phyloP scores from a whole-genome alignment of 2,329 filamentous ascomycete genomes.

The Fusarium austroafricanum region DNA sequence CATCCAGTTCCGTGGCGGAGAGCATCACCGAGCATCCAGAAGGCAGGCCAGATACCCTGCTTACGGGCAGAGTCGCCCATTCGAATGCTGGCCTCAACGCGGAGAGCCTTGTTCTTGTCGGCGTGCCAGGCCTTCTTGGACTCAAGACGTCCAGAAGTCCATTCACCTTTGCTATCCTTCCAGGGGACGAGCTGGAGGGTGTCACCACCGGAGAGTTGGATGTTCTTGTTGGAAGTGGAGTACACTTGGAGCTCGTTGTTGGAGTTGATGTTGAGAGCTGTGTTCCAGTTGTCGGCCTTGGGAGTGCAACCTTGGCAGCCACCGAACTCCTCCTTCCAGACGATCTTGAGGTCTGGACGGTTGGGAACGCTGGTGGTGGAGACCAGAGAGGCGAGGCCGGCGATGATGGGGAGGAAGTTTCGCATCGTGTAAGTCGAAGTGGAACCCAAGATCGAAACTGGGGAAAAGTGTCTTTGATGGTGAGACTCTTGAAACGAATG shows the following conservation, averaged over 20 bases:
- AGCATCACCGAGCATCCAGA: conserved; percentile 63
- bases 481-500: conserved; percentile 6
- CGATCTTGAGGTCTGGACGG: conserved; percentile 55
- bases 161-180: conserved; percentile 52
- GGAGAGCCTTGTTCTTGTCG: conserved; percentile 53
- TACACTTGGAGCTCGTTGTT: conserved; percentile 64
- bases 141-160: conserved; percentile 65
- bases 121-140: conserved; percentile 60
- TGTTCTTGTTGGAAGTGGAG: conserved; percentile 56
- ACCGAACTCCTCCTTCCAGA: conserved; percentile 61
- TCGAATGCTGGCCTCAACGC: conserved; percentile 59
- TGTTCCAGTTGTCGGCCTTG: conserved; percentile 58
- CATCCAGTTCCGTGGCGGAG: conserved; percentile 59
- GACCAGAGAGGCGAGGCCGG: conserved; percentile 42
- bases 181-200: conserved; percentile 65
- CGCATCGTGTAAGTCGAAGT: conserved; percentile 43
- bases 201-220: conserved; percentile 63
- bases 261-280: conserved; percentile 56
- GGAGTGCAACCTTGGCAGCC: conserved; percentile 54
- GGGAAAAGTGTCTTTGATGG: background rate
- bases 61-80: conserved; percentile 57
- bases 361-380: conserved; percentile 54
- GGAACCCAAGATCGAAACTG: conserved; percentile 11
- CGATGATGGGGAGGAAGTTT: conserved; percentile 37
- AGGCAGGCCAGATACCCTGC: conserved; percentile 65